phyloP scores from a whole-genome alignment of 805 yeast species.

The Yarrowia deformans region DNA sequence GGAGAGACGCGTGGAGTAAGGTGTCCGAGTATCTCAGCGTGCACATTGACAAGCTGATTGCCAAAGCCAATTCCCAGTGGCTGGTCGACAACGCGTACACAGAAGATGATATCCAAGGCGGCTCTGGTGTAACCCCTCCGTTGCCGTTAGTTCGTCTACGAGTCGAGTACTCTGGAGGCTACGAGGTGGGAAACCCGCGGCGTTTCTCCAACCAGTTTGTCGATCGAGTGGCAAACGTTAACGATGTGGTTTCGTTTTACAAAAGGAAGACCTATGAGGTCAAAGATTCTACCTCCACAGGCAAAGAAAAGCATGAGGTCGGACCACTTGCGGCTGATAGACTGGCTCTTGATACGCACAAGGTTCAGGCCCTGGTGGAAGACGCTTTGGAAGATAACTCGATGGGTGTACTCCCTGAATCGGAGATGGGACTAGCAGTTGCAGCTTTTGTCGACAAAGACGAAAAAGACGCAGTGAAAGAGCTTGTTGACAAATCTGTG shows the following conservation, averaged over 20 bases:
- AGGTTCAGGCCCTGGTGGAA: conserved; percentile 70
- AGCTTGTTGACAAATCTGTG: conserved; percentile 51
- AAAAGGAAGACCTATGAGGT: conserved; percentile 54
- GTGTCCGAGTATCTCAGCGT: conserved; percentile 65
- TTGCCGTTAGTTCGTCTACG: conserved; percentile 81
- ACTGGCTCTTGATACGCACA: conserved; percentile 54
- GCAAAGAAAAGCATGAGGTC: too few species aligned
- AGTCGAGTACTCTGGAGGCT: conserved; percentile 90
- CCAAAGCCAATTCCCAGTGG: conserved; percentile 63
- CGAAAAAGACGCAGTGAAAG: conserved; percentile 71
- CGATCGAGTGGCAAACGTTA: conserved; percentile 86
- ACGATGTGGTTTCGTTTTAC: conserved; percentile 78
- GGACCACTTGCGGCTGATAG: conserved; percentile 40
- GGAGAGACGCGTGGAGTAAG: conserved; percentile 64
- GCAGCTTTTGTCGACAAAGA: conserved; percentile 79
- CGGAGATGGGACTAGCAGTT: conserved; percentile 76
- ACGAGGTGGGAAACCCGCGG: conserved; percentile 90
- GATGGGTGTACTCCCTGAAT: conserved; percentile 71
- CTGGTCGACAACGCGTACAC: conserved; percentile 45
- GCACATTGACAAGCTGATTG: conserved; percentile 72
- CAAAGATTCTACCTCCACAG: not conserved
- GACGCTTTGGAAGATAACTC: conserved; percentile 67
- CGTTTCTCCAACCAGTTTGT: conserved; percentile 89
- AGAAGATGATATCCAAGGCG: conserved; percentile 31
- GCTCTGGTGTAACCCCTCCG: conserved; percentile 55